These are phyloP conservation scores for Cystoisospora suis DNA, from an alignment of 169 alveolate genomes.

Conservation along the genomic window DNA sequence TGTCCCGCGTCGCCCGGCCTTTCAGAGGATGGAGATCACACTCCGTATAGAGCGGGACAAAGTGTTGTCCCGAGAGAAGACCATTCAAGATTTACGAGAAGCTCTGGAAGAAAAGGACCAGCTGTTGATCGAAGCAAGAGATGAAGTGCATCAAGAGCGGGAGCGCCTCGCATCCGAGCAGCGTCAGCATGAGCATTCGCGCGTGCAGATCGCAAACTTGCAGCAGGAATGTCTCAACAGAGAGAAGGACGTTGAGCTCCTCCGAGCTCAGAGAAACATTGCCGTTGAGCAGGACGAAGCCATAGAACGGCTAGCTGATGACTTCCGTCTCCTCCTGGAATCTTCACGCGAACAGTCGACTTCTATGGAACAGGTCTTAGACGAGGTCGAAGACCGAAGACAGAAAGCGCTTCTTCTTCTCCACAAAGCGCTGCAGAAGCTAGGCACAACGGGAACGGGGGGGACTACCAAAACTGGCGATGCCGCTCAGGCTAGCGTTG, in stretches of 20 bases:
- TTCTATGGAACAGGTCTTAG: not conserved
- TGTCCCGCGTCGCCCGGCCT: not conserved
- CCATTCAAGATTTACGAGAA: not conserved
- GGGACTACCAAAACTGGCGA: too few species aligned
- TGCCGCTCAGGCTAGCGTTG: too few species aligned
- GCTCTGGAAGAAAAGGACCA: not conserved
- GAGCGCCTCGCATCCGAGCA: not conserved
- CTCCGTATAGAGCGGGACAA: slow-evolving; percentile 16
- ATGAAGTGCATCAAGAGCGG: not conserved
- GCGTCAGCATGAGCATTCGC: not conserved
- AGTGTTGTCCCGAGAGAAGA: not conserved
- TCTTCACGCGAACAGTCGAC: not conserved
- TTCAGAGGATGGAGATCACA: slow-evolving; percentile 13
- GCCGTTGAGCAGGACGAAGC: not conserved
- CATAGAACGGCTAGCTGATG: not conserved
- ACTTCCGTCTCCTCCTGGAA: not conserved
- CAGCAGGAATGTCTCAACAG: not conserved
- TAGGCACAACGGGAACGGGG: too few species aligned
- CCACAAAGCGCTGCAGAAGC: not conserved
- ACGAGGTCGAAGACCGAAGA: not conserved
- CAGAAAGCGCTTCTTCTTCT: slow-evolving; percentile 19
- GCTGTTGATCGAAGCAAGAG: not conserved
- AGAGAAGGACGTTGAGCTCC: not conserved
- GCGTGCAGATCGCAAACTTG: not conserved
- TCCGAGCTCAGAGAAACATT: not conserved